A percentile compares a stretch with the other conserved stretches of the same genome.
phyloP scores from a whole-genome alignment of 805 yeast species.

The Yamadazyma akitaensis region DNA sequence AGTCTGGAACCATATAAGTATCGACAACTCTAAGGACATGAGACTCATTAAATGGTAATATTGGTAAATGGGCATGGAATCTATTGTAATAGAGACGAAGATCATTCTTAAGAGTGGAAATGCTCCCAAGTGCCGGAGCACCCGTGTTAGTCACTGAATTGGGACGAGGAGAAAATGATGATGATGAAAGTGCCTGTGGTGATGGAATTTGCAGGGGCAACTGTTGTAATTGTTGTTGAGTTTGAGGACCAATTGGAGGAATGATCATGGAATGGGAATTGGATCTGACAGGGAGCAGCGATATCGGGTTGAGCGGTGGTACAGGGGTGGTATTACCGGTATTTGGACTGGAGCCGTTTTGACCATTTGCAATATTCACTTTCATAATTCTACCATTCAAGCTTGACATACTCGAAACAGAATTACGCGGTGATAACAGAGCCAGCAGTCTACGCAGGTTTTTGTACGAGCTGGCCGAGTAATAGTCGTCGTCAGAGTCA shows the following conservation, averaged over 20 bases:
- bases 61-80: slow-evolving; percentile 45
- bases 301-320: background rate
- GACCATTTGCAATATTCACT: slow-evolving; percentile 5
- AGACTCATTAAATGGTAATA: slow-evolving; percentile 36
- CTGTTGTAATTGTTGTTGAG: slow-evolving; percentile 5
- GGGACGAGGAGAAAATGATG: slow-evolving; percentile 13
- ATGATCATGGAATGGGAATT: slow-evolving; percentile 4
- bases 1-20: slow-evolving; percentile 16
- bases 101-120: slow-evolving; percentile 24
- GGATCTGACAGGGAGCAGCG: slow-evolving; percentile 1
- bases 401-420: slow-evolving; percentile 29
- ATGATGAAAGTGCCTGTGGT: slow-evolving; percentile 5
- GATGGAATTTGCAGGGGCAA: background rate
- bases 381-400: slow-evolving; percentile 28
- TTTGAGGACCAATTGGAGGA: slow-evolving; percentile 6
- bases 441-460: slow-evolving; percentile 16
- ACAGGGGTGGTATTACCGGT: background rate
- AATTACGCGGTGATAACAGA: slow-evolving; percentile 31
- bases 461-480: slow-evolving; percentile 23
- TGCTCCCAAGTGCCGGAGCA: slow-evolving; percentile 6
- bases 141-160: background rate
- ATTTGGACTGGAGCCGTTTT: background rate
- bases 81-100: slow-evolving; percentile 40
- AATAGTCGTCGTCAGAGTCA: slow-evolving; percentile 36
- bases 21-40: slow-evolving; percentile 17